phyloP scores from a whole-genome alignment of 1,139 yeast species.

The Wickerhamiella pararugosa region DNA sequence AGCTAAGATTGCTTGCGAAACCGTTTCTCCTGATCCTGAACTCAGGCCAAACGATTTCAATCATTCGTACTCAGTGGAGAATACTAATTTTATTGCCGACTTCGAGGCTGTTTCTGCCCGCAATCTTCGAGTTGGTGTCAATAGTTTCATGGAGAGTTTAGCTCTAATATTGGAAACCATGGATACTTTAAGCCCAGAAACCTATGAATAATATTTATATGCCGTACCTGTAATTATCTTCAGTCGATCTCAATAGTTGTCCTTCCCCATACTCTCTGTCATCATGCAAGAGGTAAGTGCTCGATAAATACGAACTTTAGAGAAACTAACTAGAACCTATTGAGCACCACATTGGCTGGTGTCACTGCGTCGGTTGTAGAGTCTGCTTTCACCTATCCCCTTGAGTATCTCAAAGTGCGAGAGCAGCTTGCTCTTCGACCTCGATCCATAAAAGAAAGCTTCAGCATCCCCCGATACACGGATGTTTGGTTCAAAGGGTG shows the following conservation, averaged over 20 bases:
- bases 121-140: constrained; percentile 54
- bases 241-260: too few relatives aligned
- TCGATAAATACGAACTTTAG: too few relatives aligned
- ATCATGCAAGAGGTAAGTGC: too few relatives aligned
- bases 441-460: constrained; percentile 26
- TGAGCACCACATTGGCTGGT: constrained; percentile 60
- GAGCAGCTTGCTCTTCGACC: constrained; percentile 42
- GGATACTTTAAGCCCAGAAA: constrained; percentile 32
- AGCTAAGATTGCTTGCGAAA: constrained; percentile 44
- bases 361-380: constrained; percentile 60
- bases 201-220: neutral
- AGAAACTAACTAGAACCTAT: constrained; percentile 16
- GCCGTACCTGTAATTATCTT: too few relatives aligned
- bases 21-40: constrained; percentile 67
- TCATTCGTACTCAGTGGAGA: constrained; percentile 14
- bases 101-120: constrained; percentile 48
- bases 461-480: constrained; percentile 27
- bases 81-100: constrained; percentile 27
- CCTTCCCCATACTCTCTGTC: too few relatives aligned
- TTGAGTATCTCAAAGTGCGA: constrained; percentile 69
- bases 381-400: constrained; percentile 63
- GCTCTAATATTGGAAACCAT: constrained; percentile 53
- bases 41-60: constrained; percentile 38
- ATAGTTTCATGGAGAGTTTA: constrained; percentile 48
- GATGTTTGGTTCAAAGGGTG: constrained; percentile 55